These are phyloP conservation scores for Paulownia fortunei DNA, from an alignment of 257 asterid species.

Conservation along the genomic window DNA sequence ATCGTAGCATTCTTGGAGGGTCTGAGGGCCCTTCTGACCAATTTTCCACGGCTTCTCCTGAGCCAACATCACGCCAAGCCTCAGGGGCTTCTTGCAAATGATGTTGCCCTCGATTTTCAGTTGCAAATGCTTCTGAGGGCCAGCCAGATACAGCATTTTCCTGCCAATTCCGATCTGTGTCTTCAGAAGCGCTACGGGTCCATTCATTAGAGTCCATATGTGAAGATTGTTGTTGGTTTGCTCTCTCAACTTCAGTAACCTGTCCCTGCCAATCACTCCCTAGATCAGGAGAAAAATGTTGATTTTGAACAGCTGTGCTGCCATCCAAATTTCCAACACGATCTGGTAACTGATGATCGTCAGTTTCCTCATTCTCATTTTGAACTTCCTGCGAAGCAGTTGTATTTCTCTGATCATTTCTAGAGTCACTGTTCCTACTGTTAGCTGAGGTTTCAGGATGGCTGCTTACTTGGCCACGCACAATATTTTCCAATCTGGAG, in stretches of 20 bases:
- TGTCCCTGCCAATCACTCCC: slow-evolving; percentile 54
- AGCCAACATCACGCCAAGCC: slow-evolving; percentile 61
- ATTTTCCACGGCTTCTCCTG: slow-evolving; percentile 60
- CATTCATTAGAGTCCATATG: slow-evolving; percentile 46
- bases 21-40: slow-evolving; percentile 67
- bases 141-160: slow-evolving; percentile 49
- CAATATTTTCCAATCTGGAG: slow-evolving; percentile 71
- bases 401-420: slow-evolving; percentile 44
- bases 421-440: slow-evolving; percentile 46
- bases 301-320: slow-evolving; percentile 48
- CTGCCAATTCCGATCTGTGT: slow-evolving; percentile 51
- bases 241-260: slow-evolving; percentile 50
- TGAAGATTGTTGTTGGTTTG: slow-evolving; percentile 40
- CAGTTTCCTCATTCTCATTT: slow-evolving; percentile 25
- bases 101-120: slow-evolving; percentile 45
- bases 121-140: slow-evolving; percentile 46
- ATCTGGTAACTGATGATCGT: slow-evolving; percentile 45
- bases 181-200: slow-evolving; percentile 46
- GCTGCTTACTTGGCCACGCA: slow-evolving; percentile 72
- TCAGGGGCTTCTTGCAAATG: slow-evolving; percentile 45
- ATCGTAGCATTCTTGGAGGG: slow-evolving; percentile 68
- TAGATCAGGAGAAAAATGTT: slow-evolving; percentile 41
- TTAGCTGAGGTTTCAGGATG: slow-evolving; percentile 51
- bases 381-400: slow-evolving; percentile 56
- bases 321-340: slow-evolving; percentile 41